Evolutionary conservation across 306 rosid species (phyloP).

Genomic region (Rosa multiflora): DNA sequence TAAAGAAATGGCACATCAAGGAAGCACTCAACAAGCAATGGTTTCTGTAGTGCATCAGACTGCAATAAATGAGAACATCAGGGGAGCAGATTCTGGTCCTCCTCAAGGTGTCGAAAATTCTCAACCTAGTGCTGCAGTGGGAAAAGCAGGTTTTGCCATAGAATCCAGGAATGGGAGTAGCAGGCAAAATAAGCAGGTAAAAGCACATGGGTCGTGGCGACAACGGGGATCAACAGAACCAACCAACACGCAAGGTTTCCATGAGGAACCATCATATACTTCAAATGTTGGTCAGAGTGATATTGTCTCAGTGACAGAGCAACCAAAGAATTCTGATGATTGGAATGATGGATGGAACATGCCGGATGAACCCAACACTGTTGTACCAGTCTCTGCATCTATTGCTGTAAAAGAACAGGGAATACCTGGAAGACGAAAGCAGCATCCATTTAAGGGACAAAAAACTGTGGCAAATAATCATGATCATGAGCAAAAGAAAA

Average conservation of each 20-base stretch:
- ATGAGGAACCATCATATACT: constrained; percentile 38
- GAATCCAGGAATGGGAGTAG: constrained; percentile 58
- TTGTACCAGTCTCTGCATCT: constrained; percentile 38
- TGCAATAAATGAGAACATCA: constrained; percentile 37
- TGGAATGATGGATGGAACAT: constrained; percentile 51
- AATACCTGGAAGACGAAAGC: constrained; percentile 49
- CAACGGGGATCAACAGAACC: constrained; percentile 58
- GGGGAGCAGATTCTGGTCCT: constrained; percentile 43
- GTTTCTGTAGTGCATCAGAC: constrained; percentile 44
- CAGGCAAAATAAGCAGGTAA: constrained; percentile 68
- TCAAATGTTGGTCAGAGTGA: constrained; percentile 38
- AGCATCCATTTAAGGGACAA: constrained; percentile 57
- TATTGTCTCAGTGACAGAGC: constrained; percentile 42
- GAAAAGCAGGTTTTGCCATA: constrained; percentile 41
- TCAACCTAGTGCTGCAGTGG: constrained; percentile 39
- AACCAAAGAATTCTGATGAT: constrained; percentile 42
- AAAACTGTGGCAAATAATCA: constrained; percentile 45
- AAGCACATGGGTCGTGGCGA: constrained; percentile 63
- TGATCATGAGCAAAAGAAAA: constrained; percentile 54
- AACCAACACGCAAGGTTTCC: constrained; percentile 43
- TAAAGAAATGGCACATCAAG: constrained; percentile 94
- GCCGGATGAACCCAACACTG: constrained; percentile 35
- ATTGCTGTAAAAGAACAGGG: constrained; percentile 52
- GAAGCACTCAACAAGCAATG: constrained; percentile 45
- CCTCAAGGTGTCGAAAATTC: constrained; percentile 36